Evolutionary conservation across 306 rosid species (phyloP), one percentile per base, ranked within the genome.

Genomic region (Senna tora): DNA sequence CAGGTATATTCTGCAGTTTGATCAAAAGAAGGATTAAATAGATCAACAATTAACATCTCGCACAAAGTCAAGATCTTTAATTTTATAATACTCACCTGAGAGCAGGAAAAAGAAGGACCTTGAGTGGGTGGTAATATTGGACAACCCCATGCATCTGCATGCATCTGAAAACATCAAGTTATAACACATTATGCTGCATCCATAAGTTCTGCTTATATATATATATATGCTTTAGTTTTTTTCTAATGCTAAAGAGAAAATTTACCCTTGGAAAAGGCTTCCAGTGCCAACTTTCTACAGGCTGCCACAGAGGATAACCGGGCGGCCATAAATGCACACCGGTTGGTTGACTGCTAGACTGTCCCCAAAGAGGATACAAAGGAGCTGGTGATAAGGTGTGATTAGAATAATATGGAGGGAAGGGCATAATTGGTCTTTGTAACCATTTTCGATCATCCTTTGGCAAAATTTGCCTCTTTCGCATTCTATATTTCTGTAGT

Each of bases 71-170:
- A 53, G 46, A 67, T 65, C 30, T 61, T 52, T 25, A 38, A 16
- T 73, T 45, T 0, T 19, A 5, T 73, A 33, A 28, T 55, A 75
- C 91, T 87, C 80, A 92, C 98, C 59, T 82, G 92, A 73, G 84
- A 38, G 74, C 73, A 73, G 61, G 92, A 51, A 83, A 83, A 74
- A 75, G 59, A 73, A 51, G 88, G 81, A 71, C 80, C 59, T 51
- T 85, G 91, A 58, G 86, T 73, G 65, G 87, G 83, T 53, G 89
- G 94, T 78, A 85, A 72, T 49, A 91, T 90, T 2, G 96, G 96
- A 79, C 93, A 86, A 66, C 97, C 99, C 99, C 99, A 91, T 32
- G 96, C 76, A 64, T 91, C 97, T 33, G 97, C 92, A 54, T 81
- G 87, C 75, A 89, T 54, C 99, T 91, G 87, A 45, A 45, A 79